phyloP scores from a whole-genome alignment of 768 basidiomycete species.

The Mycena epipterygia region DNA sequence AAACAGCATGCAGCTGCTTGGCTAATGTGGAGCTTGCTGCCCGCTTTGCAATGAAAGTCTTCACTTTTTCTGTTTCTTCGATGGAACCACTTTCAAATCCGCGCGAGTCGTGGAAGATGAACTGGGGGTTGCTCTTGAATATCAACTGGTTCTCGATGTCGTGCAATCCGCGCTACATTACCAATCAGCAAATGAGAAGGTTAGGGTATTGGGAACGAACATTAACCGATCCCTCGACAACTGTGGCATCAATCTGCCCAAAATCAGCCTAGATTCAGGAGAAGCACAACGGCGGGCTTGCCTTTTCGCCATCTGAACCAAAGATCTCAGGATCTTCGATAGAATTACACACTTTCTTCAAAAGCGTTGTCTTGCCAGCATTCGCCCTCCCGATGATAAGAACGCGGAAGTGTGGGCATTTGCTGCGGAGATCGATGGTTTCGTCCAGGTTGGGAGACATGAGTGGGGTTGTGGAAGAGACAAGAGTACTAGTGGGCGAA shows the following conservation, averaged over 20 bases:
- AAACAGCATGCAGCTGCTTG: background rate
- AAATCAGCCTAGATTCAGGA: background rate
- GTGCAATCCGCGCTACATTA: background rate
- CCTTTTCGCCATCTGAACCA: background rate
- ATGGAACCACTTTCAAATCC: background rate
- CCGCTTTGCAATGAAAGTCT: background rate
- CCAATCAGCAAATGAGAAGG: background rate
- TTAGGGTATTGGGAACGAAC: background rate
- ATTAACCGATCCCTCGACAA: background rate
- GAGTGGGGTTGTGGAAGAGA: no score
- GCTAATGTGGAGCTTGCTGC: background rate
- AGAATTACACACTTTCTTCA: no score
- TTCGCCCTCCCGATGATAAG: background rate
- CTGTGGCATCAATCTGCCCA: background rate
- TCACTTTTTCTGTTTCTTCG: background rate
- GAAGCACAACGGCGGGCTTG: background rate
- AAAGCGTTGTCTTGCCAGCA: no score
- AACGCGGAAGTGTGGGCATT: background rate
- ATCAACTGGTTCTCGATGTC: background rate
- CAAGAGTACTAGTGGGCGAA: no score
- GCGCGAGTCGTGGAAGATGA: background rate
- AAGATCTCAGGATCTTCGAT: background rate
- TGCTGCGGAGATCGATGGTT: background rate
- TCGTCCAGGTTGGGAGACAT: no score
- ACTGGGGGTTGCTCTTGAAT: background rate